phyloP scores from a whole-genome alignment of 2,329 filamentous ascomycete species.

The Paracoccidioides brasiliensis region DNA sequence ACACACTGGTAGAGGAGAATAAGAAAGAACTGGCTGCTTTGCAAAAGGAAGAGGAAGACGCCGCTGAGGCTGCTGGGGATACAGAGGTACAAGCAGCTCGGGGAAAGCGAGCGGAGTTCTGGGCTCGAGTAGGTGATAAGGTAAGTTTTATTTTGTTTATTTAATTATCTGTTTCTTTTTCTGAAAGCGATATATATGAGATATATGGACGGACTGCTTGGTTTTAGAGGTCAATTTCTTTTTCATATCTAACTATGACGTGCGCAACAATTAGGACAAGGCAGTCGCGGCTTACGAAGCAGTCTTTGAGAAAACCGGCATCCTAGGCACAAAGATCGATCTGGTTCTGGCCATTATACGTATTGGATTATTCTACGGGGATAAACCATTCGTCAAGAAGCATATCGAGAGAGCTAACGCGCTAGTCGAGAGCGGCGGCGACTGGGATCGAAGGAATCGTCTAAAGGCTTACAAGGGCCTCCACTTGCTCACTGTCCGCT shows the following conservation, averaged over 20 bases:
- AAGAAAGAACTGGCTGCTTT: constrained; percentile 62
- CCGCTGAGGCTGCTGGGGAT: constrained; percentile 88
- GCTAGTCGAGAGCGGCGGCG: constrained; percentile 85
- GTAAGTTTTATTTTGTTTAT: constrained; percentile 34
- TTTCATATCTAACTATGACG: neutral
- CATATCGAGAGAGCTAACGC: constrained; percentile 79
- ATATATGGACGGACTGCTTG: neutral
- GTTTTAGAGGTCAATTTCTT: constrained; percentile 7
- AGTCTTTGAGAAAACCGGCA: constrained; percentile 92
- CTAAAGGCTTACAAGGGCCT: constrained; percentile 97
- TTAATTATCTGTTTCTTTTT: neutral
- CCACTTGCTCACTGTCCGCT: constrained; percentile 81
- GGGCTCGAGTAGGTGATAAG: constrained; percentile 92
- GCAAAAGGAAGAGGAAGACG: constrained; percentile 84
- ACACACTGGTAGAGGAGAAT: constrained; percentile 62
- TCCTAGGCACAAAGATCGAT: constrained; percentile 94
- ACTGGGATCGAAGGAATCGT: constrained; percentile 96
- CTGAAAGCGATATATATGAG: neutral
- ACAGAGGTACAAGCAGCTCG: constrained; percentile 86
- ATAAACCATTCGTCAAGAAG: constrained; percentile 86
- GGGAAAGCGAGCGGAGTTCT: constrained; percentile 93
- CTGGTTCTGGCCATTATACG: constrained; percentile 92
- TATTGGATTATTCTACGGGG: constrained; percentile 89
- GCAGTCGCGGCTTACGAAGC: constrained; percentile 84
- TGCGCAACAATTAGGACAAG: constrained; percentile 55